phyloP scores from a whole-genome alignment of 192 early-diverging fungal species.

The Thamnidium elegans region DNA sequence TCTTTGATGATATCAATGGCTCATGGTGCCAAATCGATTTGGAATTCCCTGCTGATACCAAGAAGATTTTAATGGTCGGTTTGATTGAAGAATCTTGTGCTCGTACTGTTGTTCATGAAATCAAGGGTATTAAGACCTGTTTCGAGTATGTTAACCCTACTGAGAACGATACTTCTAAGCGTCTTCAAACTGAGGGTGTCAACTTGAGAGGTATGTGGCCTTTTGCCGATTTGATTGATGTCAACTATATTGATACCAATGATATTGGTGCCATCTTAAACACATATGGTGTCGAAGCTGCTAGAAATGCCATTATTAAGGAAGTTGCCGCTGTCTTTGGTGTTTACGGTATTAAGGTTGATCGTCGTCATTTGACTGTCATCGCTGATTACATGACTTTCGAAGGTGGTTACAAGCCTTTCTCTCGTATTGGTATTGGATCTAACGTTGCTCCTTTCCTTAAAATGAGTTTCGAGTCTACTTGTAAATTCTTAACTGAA shows the following conservation, averaged over 20 bases:
- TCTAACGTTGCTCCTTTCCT: conserved; percentile 92
- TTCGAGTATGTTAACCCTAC: conserved; percentile 79
- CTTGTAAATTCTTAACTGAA: conserved; percentile 90
- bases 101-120: conserved; percentile 78
- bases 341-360: conserved; percentile 91
- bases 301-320: conserved; percentile 85
- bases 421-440: conserved; percentile 92
- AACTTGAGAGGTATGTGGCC: conserved; percentile 94
- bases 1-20: conserved; percentile 65
- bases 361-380: conserved; percentile 90
- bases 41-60: conserved; percentile 80
- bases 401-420: conserved; percentile 97
- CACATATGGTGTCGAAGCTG: conserved; percentile 98
- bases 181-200: conserved; percentile 85
- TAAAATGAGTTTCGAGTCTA: conserved; percentile 98
- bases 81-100: conserved; percentile 77
- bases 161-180: conserved; percentile 69
- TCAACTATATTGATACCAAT: conserved; percentile 89
- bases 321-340: conserved; percentile 92
- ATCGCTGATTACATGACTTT: conserved; percentile 99
- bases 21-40: conserved; percentile 81
- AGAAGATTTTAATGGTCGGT: conserved; percentile 93
- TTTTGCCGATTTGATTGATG: conserved; percentile 69
- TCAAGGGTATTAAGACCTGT: conserved; percentile 75
- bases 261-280: conserved; percentile 91